phyloP scores from a whole-genome alignment of 306 rosid species.

The Cucumis melo region DNA sequence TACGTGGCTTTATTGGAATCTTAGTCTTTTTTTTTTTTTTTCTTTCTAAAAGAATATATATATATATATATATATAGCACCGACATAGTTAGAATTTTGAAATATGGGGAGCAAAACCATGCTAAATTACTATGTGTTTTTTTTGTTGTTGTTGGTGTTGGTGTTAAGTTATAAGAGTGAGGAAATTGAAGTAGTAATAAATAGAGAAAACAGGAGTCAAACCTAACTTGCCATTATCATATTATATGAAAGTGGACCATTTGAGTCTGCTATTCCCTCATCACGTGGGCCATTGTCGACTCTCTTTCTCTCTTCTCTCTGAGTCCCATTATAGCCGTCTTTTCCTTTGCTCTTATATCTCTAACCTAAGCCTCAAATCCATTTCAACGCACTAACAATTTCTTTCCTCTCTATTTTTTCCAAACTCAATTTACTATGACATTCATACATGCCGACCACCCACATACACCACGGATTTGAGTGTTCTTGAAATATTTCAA shows the following conservation, averaged over 20 bases:
- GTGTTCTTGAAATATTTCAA: background rate
- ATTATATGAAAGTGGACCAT: background rate
- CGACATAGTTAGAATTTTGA: background rate
- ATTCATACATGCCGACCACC: background rate
- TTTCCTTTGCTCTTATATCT: constrained; percentile 19
- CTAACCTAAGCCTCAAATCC: constrained; percentile 6
- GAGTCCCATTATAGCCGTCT: constrained; percentile 38
- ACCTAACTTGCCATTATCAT: background rate
- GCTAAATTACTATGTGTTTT: background rate
- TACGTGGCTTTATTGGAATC: constrained; percentile 2
- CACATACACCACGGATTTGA: background rate
- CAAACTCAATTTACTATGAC: background rate
- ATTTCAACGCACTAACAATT: background rate
- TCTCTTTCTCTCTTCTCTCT: constrained; percentile 13
- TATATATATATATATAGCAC: background rate
- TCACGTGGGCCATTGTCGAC: constrained; percentile 3
- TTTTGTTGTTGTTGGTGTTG: background rate
- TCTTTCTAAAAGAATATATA: background rate
- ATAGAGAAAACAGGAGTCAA: background rate
- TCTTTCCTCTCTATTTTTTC: background rate
- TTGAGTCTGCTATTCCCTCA: background rate
- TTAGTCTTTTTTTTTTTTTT: background rate
- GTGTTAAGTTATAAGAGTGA: background rate
- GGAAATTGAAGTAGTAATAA: background rate
- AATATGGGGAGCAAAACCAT: background rate